Conservation (phyloP, 495 filamentous ascomycete genomes). For the Talaromyces liani region DNA sequence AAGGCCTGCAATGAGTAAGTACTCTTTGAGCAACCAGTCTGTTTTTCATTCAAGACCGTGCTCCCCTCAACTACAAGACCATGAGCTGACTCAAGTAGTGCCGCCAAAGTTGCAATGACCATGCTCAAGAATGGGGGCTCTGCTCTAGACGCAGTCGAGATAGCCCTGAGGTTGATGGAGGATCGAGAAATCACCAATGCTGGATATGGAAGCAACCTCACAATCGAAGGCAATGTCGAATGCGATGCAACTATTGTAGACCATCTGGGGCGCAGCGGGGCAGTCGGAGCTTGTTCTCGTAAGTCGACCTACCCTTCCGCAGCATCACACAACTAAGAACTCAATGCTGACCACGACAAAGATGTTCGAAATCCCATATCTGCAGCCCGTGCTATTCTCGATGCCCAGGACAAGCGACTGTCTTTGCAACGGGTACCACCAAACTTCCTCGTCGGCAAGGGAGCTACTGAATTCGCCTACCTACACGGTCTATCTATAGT, state of each 20-base stretch:
- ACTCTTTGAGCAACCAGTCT: neutral
- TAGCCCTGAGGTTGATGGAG: constrained; percentile 78
- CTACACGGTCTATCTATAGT: constrained; percentile 64
- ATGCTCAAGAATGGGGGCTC: constrained; percentile 69
- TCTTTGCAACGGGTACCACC: constrained; percentile 84
- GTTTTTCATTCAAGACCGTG: neutral
- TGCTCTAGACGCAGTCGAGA: constrained; percentile 87
- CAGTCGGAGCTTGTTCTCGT: constrained; percentile 85
- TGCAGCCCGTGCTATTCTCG: constrained; percentile 74
- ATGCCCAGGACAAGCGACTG: constrained; percentile 61
- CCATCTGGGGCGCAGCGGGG: constrained; percentile 83
- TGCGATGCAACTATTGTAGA: constrained; percentile 92
- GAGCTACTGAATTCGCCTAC: constrained; percentile 77
- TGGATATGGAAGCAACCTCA: constrained; percentile 92
- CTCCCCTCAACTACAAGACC: neutral
- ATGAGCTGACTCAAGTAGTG: constrained; percentile 43
- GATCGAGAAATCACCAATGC: constrained; percentile 94
- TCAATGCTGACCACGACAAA: constrained; percentile 22
- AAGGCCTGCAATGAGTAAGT: constrained; percentile 81
- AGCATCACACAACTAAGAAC: neutral
- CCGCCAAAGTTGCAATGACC: constrained; percentile 69
- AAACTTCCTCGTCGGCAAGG: constrained; percentile 79
- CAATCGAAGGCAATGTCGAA: constrained; percentile 82
- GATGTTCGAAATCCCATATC: constrained; percentile 90
- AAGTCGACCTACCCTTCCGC: constrained; percentile 27